phyloP scores from a whole-genome alignment of 495 filamentous ascomycete genomes.

The Daldinia caldariorum region DNA sequence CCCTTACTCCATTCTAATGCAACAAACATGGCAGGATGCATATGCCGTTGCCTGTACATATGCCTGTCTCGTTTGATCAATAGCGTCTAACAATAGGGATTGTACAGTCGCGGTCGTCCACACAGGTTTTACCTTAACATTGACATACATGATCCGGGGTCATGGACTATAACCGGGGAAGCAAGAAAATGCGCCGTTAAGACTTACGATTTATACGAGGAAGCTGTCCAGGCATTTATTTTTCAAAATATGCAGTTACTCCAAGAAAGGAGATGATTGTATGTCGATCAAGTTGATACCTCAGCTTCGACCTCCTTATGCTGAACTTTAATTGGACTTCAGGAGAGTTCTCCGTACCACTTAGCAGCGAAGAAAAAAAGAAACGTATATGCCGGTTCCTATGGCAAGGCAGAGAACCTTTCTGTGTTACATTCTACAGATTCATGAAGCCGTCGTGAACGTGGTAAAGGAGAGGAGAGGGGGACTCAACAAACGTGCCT shows the following conservation, averaged over 20 bases:
- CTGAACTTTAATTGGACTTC: conserved; percentile 11
- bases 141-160: background rate
- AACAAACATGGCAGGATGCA: conserved; percentile 1
- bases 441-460: conserved; percentile 8
- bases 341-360: conserved; percentile 20
- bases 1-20: conserved; percentile 10
- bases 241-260: background rate
- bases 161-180: background rate
- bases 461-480: background rate
- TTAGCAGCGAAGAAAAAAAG: background rate
- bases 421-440: background rate
- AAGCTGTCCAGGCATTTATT: background rate
- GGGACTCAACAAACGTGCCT: background rate
- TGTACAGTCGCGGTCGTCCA: background rate
- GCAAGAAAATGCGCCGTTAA: background rate
- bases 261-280: conserved; percentile 9
- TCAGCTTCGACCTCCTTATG: conserved; percentile 5
- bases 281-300: conserved; percentile 31
- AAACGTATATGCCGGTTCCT: background rate
- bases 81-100: background rate
- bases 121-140: background rate
- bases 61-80: background rate
- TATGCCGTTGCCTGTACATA: background rate
- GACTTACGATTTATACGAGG: background rate
- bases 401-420: background rate